phyloP scores from a whole-genome alignment of 2,329 filamentous ascomycete species.

The Neocatenulostroma microsporum region DNA sequence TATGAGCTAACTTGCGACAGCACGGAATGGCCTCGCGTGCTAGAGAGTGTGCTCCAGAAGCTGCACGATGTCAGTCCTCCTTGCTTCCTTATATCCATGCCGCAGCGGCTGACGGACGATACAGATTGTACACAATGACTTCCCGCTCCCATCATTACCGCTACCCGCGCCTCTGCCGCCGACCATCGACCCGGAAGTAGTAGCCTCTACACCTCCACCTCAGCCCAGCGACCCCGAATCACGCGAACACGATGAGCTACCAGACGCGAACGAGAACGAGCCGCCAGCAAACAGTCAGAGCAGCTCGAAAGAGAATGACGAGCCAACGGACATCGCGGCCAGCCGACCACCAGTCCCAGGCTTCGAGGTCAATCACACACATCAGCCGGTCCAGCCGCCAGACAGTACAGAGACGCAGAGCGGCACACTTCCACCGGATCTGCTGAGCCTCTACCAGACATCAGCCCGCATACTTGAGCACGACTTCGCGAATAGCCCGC shows the following conservation, averaged over 20 bases:
- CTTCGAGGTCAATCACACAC: constrained; percentile 32
- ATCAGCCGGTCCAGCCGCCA: constrained; percentile 30
- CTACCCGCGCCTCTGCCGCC: constrained; percentile 40
- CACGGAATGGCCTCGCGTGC: constrained; percentile 60
- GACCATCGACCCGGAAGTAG: constrained; percentile 29
- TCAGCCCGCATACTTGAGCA: constrained; percentile 24
- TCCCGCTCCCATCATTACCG: constrained; percentile 59
- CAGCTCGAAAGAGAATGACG: constrained; percentile 60
- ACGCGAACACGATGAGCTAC: constrained; percentile 15
- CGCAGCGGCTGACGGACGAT: constrained; percentile 1
- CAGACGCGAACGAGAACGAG: constrained; percentile 15
- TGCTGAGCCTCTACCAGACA: constrained; percentile 47
- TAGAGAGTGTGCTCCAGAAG: constrained; percentile 57
- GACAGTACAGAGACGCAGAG: constrained; percentile 31
- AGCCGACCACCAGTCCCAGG: constrained; percentile 33
- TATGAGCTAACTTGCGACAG: constrained; percentile 38
- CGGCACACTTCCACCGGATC: constrained; percentile 53
- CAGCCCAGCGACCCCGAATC: constrained; percentile 24
- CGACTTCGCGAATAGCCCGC: constrained; percentile 66
- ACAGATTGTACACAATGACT: constrained; percentile 68
- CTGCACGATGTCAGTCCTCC: constrained; percentile 53
- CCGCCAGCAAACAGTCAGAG: constrained; percentile 39
- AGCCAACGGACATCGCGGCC: constrained; percentile 35
- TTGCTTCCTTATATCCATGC: constrained; percentile 7
- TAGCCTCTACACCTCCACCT: constrained; percentile 24